Percentiles rank a stretch among this genome's conserved stretches.
phyloP scores from a whole-genome alignment of 805 yeast species.

The Candida corydali region DNA sequence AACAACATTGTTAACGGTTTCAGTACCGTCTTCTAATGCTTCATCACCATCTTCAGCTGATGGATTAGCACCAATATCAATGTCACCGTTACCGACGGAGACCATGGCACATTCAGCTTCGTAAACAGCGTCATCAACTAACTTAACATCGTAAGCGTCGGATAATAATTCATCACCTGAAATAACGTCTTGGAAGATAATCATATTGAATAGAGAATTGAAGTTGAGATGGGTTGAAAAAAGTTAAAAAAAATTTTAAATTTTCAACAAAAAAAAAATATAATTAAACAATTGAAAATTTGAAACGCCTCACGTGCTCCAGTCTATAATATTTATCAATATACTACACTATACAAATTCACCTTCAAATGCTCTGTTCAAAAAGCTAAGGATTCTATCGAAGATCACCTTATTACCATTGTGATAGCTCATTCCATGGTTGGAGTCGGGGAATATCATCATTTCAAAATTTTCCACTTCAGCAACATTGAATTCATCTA shows the following conservation, averaged over 20 bases:
- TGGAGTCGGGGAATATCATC: constrained; percentile 78
- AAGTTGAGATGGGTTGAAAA: constrained; percentile 3
- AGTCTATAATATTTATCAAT: constrained; percentile 6
- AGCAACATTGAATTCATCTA: constrained; percentile 65
- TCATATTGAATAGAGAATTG: constrained; percentile 23
- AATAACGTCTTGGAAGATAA: constrained; percentile 63
- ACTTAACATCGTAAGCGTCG: constrained; percentile 88
- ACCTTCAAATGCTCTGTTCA: constrained; percentile 15
- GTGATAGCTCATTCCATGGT: constrained; percentile 68
- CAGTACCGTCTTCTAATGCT: constrained; percentile 76
- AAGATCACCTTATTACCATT: constrained; percentile 68
- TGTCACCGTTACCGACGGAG: constrained; percentile 83
- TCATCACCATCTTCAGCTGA: constrained; percentile 95
- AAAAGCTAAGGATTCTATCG: constrained; percentile 35
- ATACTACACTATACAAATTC: constrained; percentile 10
- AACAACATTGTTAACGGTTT: constrained; percentile 96
- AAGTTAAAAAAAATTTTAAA: constrained; percentile 8
- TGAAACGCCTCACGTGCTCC: constrained; percentile 9
- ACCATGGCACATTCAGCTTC: constrained; percentile 97
- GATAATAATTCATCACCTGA: constrained; percentile 96
- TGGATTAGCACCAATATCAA: constrained; percentile 99
- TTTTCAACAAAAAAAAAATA: constrained; percentile 1
- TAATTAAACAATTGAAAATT: constrained; percentile 1
- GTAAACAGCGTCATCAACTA: constrained; percentile 87
- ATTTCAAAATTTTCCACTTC: constrained; percentile 80